Percentiles rank a stretch among this genome's conserved stretches.
These are phyloP conservation scores for Microbotryum scabiosae DNA, from an alignment of 1,284 basidiomycete genomes.

Conservation along the genomic window DNA sequence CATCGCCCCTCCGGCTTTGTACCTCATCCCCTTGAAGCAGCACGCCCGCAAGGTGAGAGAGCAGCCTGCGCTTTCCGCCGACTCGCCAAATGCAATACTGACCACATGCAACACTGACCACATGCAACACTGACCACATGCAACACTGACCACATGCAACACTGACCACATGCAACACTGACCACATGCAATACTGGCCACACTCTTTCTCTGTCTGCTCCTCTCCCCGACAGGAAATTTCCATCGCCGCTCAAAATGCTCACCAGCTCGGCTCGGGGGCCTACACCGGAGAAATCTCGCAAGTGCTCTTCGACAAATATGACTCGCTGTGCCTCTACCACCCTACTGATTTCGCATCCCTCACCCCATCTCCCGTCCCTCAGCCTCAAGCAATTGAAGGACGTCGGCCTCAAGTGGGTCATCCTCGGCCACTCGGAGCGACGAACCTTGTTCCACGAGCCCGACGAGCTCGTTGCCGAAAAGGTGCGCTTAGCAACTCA, in stretches of 20 bases:
- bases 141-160: too few species aligned
- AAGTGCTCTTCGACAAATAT: constrained; percentile 24
- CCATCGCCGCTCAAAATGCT: constrained; percentile 82
- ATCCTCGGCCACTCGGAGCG: constrained; percentile 98
- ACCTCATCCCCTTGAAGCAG: constrained; percentile 61
- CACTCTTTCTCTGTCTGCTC: background rate
- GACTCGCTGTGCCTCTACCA: background rate
- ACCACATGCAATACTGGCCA: too few species aligned
- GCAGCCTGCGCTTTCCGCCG: background rate
- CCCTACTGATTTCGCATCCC: background rate
- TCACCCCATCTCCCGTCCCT: constrained; percentile 4
- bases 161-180: too few species aligned
- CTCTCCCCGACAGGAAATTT: constrained; percentile 46
- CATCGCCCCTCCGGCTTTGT: constrained; percentile 80
- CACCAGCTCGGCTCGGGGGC: constrained; percentile 79
- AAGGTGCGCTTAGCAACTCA: constrained; percentile 54
- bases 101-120: too few species aligned
- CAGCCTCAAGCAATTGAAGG: constrained; percentile 64
- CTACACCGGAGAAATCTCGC: constrained; percentile 93
- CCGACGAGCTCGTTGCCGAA: constrained; percentile 64
- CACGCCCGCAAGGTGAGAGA: constrained; percentile 40
- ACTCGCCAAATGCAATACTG: too few species aligned
- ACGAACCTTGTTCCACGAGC: constrained; percentile 83
- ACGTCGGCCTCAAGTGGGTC: constrained; percentile 81
- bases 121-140: too few species aligned